Evolutionary conservation across 768 basidiomycete genomes (phyloP), one percentile per base, ranked within the genome.

Genomic region (Boletus rubropictus): DNA sequence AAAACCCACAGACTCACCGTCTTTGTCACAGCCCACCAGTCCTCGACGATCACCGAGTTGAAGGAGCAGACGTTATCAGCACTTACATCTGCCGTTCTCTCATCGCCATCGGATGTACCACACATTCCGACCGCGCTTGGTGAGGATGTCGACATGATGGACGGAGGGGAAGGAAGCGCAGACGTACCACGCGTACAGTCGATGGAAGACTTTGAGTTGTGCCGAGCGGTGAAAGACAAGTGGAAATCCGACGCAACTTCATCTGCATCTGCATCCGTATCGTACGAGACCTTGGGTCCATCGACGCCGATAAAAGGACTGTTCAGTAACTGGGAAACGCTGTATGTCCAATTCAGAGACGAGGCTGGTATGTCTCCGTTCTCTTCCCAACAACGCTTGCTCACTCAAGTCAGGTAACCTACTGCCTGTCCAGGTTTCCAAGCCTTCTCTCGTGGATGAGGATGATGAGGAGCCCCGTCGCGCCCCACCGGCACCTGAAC

Each of bases 1-100:
- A 86, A 84, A 58, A 83, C 85, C 0, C 84, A 88, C 69, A 85
- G 79, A 53, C 67, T 84, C 42, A 82, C 82, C 6, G 68, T 87
- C 54, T 73, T 84, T 56, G 66, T 83, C 52, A 78, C 80, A 7
- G 72, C 75, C 9, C 64, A 73, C 34, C 80, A 78, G 7, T 73
- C 72, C 28, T 73, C 74, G 8, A 78, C 77, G 5, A 69, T 89
- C 58, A 71, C 65, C 11, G 67, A 69, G n/a, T 54, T 88, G 34
- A 89, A 89, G 59, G 65, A 70, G 31, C 81, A 87, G 43, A 79
- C 77, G 1, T 62, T 87, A 1, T 75, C 76, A 0, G 86, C 85
- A 7, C 72, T 89, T 28, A 65, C 66, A 9, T 73, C 80, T 1
- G 67, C 74, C 29, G 74, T 82, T 22, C 46, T 62, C 37, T 42